Evolutionary conservation across 2,329 filamentous ascomycete genomes (phyloP), one percentile per base, ranked within the genome.

Genomic region (Huntiella bhutanensis): DNA sequence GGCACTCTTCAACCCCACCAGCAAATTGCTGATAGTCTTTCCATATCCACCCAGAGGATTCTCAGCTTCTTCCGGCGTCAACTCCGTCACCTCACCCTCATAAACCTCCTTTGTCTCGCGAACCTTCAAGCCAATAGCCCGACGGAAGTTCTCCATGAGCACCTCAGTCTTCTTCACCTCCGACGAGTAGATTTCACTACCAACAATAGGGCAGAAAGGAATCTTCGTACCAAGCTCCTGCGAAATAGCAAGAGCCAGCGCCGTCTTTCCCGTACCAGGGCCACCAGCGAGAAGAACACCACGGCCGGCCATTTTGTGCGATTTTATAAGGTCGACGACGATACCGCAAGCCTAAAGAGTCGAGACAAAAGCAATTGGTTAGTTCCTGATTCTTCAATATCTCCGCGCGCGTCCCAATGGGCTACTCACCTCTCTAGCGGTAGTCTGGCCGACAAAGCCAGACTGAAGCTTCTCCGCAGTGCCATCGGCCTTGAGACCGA

Each of bases 81-180:
- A 76, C 64, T 98, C 91, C 54, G 85, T 95, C 48, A 98, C 91
- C 65, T 98, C 91, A 59, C 91, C 91, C 66, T 98, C 91, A 65
- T 96, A 98, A 49, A 98, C 88, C 65, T 98, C 91, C 65, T 98
- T 98, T 45, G 88, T 95, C 70, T 98, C 91, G 57, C 91, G 85
- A 54, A 98, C 91, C 59, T 93, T 87, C 54, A 98, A 72, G 33
- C 88, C 91, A 62, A 98, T 98, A 49, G 91, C 91, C 59, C 91
- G 74, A 60, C 91, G 76, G 64, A 98, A 98, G 68, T 96, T 96
- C 71, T 98, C 91, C 91, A 96, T 96, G 60, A 98, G 68, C 54
- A 93, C 82, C 64, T 98, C 91, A 43, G 91, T 98, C 76, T 98
- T 98, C 76, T 98, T 98, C 53, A 98, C 87, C 64, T 98, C 91